Conservation (phyloP, 2,329 filamentous ascomycete species). For the Apiospora rasikravindrae region DNA sequence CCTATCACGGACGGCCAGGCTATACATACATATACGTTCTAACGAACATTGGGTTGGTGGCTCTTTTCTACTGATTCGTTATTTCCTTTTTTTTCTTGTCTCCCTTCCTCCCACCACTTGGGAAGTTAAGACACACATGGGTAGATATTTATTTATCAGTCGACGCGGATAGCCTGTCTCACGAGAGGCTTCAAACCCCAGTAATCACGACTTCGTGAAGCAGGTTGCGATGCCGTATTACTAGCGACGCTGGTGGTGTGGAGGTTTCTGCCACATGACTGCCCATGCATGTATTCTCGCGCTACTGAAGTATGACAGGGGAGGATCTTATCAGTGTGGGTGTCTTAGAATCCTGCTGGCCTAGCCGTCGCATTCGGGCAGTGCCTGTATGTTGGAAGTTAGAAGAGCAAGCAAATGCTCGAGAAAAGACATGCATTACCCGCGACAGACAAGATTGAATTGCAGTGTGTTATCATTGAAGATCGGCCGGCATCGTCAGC, state of each 20-base stretch:
- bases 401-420: background rate
- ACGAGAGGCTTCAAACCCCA: background rate
- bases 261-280: constrained; percentile 4
- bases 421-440: background rate
- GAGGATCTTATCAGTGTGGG: background rate
- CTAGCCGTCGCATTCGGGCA: background rate
- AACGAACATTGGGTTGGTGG: background rate
- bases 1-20: background rate
- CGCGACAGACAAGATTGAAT: background rate
- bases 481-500: background rate
- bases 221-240: background rate
- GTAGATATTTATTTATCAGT: background rate
- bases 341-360: constrained; percentile 3
- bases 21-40: background rate
- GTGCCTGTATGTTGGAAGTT: background rate
- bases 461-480: background rate
- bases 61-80: background rate
- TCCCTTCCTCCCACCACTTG: background rate
- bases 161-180: background rate
- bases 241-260: background rate
- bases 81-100: background rate
- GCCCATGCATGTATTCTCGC: background rate
- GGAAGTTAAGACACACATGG: background rate
- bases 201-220: background rate
- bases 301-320: constrained; percentile 9